Conservation (phyloP, 176 grass and related monocot species). For the Phragmites australis region DNA sequence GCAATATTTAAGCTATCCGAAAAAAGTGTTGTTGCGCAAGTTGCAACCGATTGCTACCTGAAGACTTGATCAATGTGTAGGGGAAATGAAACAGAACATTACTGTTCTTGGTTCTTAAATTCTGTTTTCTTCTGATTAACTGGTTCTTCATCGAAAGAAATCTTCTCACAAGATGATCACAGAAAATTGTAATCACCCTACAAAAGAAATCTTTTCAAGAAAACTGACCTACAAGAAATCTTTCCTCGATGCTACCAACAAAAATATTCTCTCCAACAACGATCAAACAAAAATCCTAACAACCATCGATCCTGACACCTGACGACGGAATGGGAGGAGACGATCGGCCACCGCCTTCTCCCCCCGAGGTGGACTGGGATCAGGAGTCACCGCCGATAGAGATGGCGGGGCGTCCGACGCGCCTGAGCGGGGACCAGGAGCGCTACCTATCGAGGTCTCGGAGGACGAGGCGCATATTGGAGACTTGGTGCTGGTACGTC, state of each 20-base stretch:
- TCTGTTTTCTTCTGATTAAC: background rate
- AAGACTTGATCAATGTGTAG: background rate
- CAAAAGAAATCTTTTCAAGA: constrained; percentile 19
- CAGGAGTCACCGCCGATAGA: too few species aligned
- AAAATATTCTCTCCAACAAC: too few species aligned
- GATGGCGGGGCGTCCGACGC: constrained; percentile 44
- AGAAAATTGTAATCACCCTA: too few species aligned
- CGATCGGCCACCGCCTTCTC: background rate
- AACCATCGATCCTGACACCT: background rate
- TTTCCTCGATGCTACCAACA: too few species aligned
- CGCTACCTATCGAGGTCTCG: constrained; percentile 37
- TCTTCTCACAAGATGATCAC: background rate
- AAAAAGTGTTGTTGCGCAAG: background rate
- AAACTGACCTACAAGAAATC: too few species aligned
- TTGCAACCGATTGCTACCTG: background rate
- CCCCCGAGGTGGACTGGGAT: too few species aligned
- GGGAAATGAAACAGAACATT: background rate
- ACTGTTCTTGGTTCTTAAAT: background rate
- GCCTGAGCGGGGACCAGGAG: constrained; percentile 57
- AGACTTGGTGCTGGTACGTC: constrained; percentile 46
- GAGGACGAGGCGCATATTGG: constrained; percentile 40
- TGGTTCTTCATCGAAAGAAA: too few species aligned
- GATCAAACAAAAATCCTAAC: background rate
- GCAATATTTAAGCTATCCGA: too few species aligned
- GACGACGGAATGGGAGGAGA: background rate